Conservation (phyloP, 371 early-diverging fungal genomes). For the Chytridium lagenaria region DNA sequence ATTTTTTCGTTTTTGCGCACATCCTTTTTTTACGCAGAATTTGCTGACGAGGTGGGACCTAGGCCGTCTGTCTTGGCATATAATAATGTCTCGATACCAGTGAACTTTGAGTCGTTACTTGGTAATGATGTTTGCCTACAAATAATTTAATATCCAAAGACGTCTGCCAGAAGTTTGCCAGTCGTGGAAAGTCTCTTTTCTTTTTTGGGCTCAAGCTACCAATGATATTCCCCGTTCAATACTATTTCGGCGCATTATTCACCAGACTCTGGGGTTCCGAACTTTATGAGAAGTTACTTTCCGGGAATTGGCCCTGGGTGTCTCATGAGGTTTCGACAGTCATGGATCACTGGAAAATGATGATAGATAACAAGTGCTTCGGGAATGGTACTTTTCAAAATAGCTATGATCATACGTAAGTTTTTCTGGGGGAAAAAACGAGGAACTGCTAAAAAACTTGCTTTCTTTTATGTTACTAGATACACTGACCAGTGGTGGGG, state of each 20-base stretch:
- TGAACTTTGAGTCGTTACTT: not conserved
- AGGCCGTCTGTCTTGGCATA: not conserved
- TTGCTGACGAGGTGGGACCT: not conserved
- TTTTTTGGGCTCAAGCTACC: not conserved
- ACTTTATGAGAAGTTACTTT: not conserved
- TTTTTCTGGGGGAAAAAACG: not conserved
- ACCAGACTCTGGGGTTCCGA: not conserved
- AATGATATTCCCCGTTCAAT: not conserved
- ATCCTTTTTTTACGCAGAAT: not conserved
- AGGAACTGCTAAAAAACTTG: not conserved
- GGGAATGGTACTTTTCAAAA: not conserved
- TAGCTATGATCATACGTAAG: not conserved
- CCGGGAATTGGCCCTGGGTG: not conserved
- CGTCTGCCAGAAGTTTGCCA: not conserved
- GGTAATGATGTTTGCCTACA: not conserved
- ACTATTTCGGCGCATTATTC: not conserved
- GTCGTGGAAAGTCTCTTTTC: not conserved
- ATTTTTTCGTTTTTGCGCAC: not conserved
- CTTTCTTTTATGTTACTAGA: not conserved
- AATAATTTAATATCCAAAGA: too few species aligned
- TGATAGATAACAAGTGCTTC: not conserved
- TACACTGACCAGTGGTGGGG: not conserved
- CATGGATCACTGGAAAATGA: constrained; percentile 5
- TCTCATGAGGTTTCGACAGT: not conserved
- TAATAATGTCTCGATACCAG: constrained; percentile 1